These are phyloP conservation scores for Camellia japonica DNA, from an alignment of 148 eudicot species.

Conservation along the genomic window DNA sequence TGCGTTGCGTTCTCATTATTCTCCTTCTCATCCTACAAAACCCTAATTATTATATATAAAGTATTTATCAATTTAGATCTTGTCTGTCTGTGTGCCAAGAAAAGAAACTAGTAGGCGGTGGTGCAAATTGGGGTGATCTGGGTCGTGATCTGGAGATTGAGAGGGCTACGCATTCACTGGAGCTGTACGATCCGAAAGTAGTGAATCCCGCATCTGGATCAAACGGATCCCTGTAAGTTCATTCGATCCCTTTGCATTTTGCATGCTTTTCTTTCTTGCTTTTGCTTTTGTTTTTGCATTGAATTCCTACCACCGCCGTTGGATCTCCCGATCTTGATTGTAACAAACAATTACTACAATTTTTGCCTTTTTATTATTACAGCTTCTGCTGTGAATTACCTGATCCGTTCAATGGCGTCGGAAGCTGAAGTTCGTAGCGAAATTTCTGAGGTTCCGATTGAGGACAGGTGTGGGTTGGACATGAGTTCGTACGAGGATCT, in stretches of 20 bases:
- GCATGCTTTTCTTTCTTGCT: neutral
- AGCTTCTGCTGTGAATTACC: neutral
- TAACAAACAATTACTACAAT: neutral
- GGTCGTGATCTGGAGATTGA: conserved; percentile 12
- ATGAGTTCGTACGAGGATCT: conserved; percentile 49
- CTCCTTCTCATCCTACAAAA: neutral
- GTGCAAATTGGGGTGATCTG: conserved; percentile 16
- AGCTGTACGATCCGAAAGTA: conserved; percentile 8
- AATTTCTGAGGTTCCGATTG: conserved; percentile 27
- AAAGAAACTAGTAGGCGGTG: neutral
- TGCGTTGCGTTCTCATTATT: neutral
- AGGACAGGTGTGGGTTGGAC: conserved; percentile 38
- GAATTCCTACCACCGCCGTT: neutral
- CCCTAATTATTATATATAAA: neutral
- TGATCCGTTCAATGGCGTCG: conserved; percentile 34
- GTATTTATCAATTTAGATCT: neutral
- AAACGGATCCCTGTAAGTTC: conserved; percentile 7
- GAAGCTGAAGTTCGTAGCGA: conserved; percentile 26
- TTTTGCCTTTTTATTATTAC: too few species aligned
- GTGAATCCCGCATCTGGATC: conserved; percentile 10
- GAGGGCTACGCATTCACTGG: conserved; percentile 10
- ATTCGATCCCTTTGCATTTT: conserved; percentile 13
- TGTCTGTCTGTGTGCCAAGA: neutral
- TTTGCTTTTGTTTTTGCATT: neutral
- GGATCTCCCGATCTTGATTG: neutral